phyloP scores from a whole-genome alignment of 495 filamentous ascomycete genomes.

The Neurospora sp. region DNA sequence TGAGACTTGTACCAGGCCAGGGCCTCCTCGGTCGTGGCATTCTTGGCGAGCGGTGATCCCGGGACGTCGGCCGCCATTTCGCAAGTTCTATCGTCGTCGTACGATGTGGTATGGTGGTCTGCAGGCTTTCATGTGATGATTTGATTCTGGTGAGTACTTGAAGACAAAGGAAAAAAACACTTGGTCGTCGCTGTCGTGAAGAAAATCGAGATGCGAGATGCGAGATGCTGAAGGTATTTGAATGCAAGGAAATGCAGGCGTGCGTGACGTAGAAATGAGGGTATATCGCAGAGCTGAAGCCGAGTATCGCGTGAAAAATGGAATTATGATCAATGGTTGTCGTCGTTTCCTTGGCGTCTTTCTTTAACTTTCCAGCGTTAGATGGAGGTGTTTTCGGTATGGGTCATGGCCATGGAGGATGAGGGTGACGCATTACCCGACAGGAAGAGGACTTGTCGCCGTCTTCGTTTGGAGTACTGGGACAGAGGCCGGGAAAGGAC shows the following conservation, averaged over 20 bases:
- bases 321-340: neutral
- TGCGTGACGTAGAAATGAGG: neutral
- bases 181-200: neutral
- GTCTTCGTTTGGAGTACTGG: neutral
- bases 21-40: slow-evolving; percentile 54
- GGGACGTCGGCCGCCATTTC: slow-evolving; percentile 33
- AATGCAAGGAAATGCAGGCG: neutral
- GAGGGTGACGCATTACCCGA: neutral
- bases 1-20: slow-evolving; percentile 90
- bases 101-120: neutral
- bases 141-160: neutral
- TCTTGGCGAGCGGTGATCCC: neutral
- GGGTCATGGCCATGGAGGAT: neutral
- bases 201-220: neutral
- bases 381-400: neutral
- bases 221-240: neutral
- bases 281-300: neutral
- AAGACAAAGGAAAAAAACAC: neutral
- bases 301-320: neutral
- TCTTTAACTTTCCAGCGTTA: neutral
- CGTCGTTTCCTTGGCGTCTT: neutral
- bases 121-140: neutral
- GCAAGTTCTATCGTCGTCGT: neutral
- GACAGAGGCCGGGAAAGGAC: neutral
- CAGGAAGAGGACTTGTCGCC: neutral